These are phyloP conservation scores for Colletotrichum camelliae DNA, from an alignment of 2,329 filamentous ascomycete species.

Conservation along the genomic window DNA sequence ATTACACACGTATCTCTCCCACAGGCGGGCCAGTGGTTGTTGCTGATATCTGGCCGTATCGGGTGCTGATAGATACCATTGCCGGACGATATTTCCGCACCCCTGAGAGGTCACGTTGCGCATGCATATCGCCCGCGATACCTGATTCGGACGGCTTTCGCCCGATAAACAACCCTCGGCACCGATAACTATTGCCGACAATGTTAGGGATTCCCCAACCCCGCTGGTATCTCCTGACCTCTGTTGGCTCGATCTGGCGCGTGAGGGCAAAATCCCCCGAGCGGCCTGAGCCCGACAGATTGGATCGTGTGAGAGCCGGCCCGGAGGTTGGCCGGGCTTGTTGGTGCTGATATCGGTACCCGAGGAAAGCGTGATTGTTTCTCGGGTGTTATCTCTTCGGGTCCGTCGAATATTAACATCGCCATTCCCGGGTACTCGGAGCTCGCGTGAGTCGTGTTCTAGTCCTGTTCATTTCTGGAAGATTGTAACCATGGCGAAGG, in stretches of 20 bases:
- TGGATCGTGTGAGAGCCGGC: background rate
- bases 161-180: background rate
- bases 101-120: background rate
- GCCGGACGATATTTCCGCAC: background rate
- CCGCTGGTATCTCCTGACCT: background rate
- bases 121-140: background rate
- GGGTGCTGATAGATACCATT: background rate
- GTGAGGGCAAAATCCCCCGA: background rate
- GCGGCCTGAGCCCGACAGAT: background rate
- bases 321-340: conserved; percentile 6
- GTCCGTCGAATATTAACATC: background rate
- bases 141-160: background rate
- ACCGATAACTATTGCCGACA: background rate
- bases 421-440: background rate
- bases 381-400: background rate
- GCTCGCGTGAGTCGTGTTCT: background rate
- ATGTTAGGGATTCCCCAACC: background rate
- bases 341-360: background rate
- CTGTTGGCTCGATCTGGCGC: background rate
- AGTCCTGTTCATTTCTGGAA: background rate
- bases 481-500: background rate
- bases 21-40: background rate
- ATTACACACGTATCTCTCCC: background rate
- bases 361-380: background rate
- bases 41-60: background rate